Evolutionary conservation across 2,329 filamentous ascomycete species (phyloP), one percentile per base, ranked within the genome.

Genomic region (Graphium sp.): DNA sequence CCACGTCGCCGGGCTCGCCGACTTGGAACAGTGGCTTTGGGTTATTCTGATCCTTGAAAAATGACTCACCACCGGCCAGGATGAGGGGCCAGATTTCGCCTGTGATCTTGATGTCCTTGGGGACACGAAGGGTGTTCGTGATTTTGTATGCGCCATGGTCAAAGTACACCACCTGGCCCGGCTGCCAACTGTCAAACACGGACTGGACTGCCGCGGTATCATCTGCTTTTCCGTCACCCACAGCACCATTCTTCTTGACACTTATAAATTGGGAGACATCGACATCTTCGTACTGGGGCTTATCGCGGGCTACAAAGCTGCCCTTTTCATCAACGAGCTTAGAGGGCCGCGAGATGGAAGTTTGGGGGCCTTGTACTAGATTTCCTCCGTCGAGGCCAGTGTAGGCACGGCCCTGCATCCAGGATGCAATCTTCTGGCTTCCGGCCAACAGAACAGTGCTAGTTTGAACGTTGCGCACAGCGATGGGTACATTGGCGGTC

Each of bases 71-170:
- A 28, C 74, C 69, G 16, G 82, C 85, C 64, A 94, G 77, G 49
- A 95, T 77, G 35, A 92, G 56, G 3, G 87, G 77, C 81, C 82
- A 93, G 46, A 91, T 74, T 54, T 94, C 84, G 42, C 87, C 87
- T 6, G 80, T 81, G 46, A 95, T 85, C 55, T 75, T 79, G 56
- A 87, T 73, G 44, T 83, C 68, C 58, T 77, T 78, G 32, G 79
- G 79, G 7, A 85, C 62, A 39, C 67, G 65, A 47, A 85, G 55
- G 1, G 79, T 85, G 39, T 69, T 60, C 24, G 66, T 73, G 39
- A 85, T 56, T 31, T 79, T 49, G 47, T 85, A 83, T 28, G 74
- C 66, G 31, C 80, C 80, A 42, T 77, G 73, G 43, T 82, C 76
- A 39, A 87, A 76, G 53, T 74, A 85, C 33, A 81, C 63, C 36